Base-by-base conservation (phyloP, 352 stramenopile species). In the Nothophytophthora sp. region DNA sequence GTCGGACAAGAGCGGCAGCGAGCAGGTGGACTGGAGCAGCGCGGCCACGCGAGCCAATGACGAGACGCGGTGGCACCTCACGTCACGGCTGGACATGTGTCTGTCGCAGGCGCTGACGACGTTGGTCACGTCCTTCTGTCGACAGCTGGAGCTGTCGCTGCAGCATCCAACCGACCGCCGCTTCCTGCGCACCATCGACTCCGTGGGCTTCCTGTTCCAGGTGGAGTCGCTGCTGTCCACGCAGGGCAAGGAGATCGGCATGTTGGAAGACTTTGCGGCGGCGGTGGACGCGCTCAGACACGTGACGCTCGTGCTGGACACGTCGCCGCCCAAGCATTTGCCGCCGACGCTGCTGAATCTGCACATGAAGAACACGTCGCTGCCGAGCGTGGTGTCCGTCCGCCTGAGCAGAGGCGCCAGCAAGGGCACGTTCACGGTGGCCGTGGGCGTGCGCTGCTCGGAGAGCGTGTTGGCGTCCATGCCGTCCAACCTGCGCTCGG, bases 241-340 rank as follows among this genome's bases (percentile, higher is more conserved):
- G 16, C 90, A 97, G 15, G 95, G 95, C 33, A 98, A 98, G 58
- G 96, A 99, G 60, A 75, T 97, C 28, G 90, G 87, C n/a, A 98
- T 99, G 96, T 71, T 99, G 3, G 77, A 96, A 55, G 90, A 97
- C 56, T 87, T 96, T 30, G 84, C 75, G 5, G 83, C 76, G 11
- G 85, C 88, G 0, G 73, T 90, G 1, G 72, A 95, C 24, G 89
- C 76, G 18, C 80, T 97, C 34, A 81, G 78, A 41, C 63, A 77
- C 32, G 78, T 91, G 19, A 65, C 59, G 4, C 84, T 94, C 52
- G 70, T 89, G 13, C 58, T 92, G 18, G 82, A 92, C 43, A 85
- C 73, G 12, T 77, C 66, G 1, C 75, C 79, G 1, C 76, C 81
- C 6, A 49, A 62, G 10, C 75, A 90, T 40, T 42, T 89, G 6